These are phyloP conservation scores for Trypanosoma melophagium DNA, from an alignment of 208 protist species.

Conservation along the genomic window DNA sequence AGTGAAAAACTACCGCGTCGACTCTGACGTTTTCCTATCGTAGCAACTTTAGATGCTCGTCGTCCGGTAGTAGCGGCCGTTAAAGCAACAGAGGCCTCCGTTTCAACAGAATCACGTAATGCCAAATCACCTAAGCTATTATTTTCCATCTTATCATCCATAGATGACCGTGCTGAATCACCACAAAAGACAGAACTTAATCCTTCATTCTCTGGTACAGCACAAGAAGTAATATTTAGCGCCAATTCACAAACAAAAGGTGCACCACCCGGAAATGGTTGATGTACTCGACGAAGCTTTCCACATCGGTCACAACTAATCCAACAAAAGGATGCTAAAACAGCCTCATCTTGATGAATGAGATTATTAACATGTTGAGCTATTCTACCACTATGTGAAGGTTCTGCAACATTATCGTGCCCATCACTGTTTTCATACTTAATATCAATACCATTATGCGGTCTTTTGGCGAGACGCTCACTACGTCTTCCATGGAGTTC, in stretches of 20 bases:
- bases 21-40: not conserved
- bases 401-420: constrained; percentile 1
- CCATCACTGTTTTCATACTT: constrained; percentile 7
- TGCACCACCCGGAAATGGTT: constrained; percentile 79
- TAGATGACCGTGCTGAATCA: not conserved
- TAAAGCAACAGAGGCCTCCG: not conserved
- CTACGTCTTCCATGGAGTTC: constrained; percentile 56
- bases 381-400: constrained; percentile 10
- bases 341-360: constrained; percentile 36
- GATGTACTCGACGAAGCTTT: constrained; percentile 78
- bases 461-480: constrained; percentile 28
- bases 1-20: not conserved
- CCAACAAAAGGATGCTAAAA: constrained; percentile 78
- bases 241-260: constrained; percentile 80
- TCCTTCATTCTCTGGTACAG: constrained; percentile 56
- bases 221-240: constrained; percentile 39
- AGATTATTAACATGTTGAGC: constrained; percentile 34
- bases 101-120: constrained; percentile 10
- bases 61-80: not conserved
- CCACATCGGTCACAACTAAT: constrained; percentile 73
- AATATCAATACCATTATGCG: not conserved
- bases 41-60: not conserved
- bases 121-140: constrained; percentile 11
- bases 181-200: constrained; percentile 21
- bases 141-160: not conserved